Base-by-base conservation (phyloP, 768 basidiomycete species). In the Rickenella mellea region DNA sequence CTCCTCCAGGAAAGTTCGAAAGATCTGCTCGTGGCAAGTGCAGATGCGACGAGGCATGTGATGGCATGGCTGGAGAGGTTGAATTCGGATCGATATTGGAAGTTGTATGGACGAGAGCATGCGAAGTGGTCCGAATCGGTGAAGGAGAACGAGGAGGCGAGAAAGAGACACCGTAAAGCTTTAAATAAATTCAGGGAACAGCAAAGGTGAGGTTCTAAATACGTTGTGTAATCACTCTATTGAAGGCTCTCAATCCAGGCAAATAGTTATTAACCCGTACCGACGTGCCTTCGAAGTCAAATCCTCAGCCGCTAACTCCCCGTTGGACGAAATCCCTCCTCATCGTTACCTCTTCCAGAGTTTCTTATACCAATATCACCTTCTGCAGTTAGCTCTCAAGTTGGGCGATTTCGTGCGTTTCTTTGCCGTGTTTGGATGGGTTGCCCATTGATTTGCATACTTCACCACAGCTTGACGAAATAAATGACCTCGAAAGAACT, bases 341-440 rank as follows among this genome's bases (percentile, higher is more conserved):
- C 83, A 86, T 57, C 73, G 78, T 30, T 76, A 78, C 53, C 62
- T 88, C 6, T 88, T 88, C 50, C 65, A 83, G 42, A 82, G 78
- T 38, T 87, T 80, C 50, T 71, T 83, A 21, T 86, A 83, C 54
- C 81, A 88, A 46, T 71, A 65, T 40, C 72, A 73, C 44, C 50
- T 68, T 39, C 64, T 69, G 53, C 57, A 54, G 10, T 68, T 72
- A 46, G 52, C 61, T 2, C 43, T 47, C 10, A 46, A 53, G 11
- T 42, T 69, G 4, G 14, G 57, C 56, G 6, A 39, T 64, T 45
- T 72, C 74, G 33, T 68, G 19, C 67, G 66, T 39, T 59, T 69
- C 4, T 22, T 21, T 10, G 14, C 19, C 42, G 25, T 43, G 19
- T 10, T 39, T 17, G 20, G 4, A 21, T 36, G 6, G 24, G 12